A percentile compares a stretch with the other conserved stretches of the same genome.
phyloP scores from a whole-genome alignment of 495 filamentous ascomycete species.

The Collariella sp. region DNA sequence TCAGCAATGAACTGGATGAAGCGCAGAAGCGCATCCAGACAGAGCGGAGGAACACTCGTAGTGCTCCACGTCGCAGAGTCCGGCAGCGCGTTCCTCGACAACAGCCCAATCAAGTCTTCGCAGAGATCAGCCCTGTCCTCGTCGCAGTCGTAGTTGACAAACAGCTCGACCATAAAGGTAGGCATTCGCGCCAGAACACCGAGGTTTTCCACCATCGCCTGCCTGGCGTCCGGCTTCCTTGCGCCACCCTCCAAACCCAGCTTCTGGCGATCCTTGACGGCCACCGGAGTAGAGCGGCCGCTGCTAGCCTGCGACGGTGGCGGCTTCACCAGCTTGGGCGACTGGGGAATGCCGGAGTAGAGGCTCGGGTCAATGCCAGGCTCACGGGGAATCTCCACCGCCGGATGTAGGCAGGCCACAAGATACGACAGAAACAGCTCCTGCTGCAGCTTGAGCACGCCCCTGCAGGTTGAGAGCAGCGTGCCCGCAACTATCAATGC shows the following conservation, averaged over 20 bases:
- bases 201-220: constrained; percentile 97
- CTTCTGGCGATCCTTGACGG: constrained; percentile 87
- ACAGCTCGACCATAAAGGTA: constrained; percentile 87
- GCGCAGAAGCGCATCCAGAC: constrained; percentile 81
- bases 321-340: constrained; percentile 76
- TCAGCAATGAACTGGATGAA: constrained; percentile 89
- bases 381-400: constrained; percentile 84
- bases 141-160: constrained; percentile 97
- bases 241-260: constrained; percentile 88
- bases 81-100: constrained; percentile 90
- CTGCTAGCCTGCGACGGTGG: constrained; percentile 68
- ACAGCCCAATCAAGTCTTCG: constrained; percentile 85
- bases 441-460: constrained; percentile 93
- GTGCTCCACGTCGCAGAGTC: constrained; percentile 99
- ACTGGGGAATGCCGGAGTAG: constrained; percentile 88
- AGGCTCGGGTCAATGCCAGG: constrained; percentile 82
- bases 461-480: constrained; percentile 78
- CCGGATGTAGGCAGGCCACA: constrained; percentile 85
- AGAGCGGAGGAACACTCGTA: constrained; percentile 92
- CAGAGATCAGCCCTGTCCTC: constrained; percentile 87
- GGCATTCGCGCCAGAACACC: constrained; percentile 86
- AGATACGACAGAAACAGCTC: constrained; percentile 94
- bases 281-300: constrained; percentile 84
- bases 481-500: constrained; percentile 89
- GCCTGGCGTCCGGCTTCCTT: constrained; percentile 84